Evolutionary conservation across 352 stramenopile species (phyloP).

Genomic region (Phytopythium sindhum): DNA sequence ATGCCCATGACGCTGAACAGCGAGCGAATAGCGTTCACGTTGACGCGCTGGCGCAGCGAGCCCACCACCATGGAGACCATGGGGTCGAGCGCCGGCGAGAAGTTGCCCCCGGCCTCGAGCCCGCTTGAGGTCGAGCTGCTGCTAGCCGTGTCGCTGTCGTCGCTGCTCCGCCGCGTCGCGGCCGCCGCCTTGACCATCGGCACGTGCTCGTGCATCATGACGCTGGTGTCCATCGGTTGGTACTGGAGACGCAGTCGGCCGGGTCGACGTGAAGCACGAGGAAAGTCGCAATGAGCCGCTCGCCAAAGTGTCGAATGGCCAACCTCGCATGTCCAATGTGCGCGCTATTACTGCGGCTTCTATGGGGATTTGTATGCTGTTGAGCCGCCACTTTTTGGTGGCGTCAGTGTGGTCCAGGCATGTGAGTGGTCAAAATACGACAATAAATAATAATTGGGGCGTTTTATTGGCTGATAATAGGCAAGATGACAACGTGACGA

Average conservation of each 20-base stretch:
- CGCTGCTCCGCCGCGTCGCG: not conserved
- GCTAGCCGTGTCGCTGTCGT: constrained; percentile 1
- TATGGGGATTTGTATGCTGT: not conserved
- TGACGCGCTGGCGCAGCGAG: constrained; percentile 39
- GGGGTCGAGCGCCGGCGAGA: constrained; percentile 15
- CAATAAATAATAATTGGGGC: not conserved
- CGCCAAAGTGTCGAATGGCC: not conserved
- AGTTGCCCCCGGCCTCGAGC: not conserved
- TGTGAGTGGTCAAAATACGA: not conserved
- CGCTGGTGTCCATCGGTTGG: not conserved
- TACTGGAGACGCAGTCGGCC: not conserved
- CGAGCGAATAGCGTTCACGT: constrained; percentile 42
- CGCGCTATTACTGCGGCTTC: no score
- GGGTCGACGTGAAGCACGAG: not conserved
- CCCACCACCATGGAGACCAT: constrained; percentile 35
- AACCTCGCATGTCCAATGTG: not conserved
- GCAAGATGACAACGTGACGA: not conserved
- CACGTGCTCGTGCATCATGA: not conserved
- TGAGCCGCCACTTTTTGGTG: not conserved
- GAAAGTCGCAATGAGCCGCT: constrained; percentile 1
- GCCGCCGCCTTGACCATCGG: not conserved
- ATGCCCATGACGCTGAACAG: constrained; percentile 64
- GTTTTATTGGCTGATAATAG: not conserved
- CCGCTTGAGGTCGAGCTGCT: not conserved
- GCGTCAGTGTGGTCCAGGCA: not conserved